Percentiles rank a stretch among this genome's conserved stretches.
phyloP scores from a whole-genome alignment of 1,284 basidiomycete genomes.

The Fomitiporia mediterranea region DNA sequence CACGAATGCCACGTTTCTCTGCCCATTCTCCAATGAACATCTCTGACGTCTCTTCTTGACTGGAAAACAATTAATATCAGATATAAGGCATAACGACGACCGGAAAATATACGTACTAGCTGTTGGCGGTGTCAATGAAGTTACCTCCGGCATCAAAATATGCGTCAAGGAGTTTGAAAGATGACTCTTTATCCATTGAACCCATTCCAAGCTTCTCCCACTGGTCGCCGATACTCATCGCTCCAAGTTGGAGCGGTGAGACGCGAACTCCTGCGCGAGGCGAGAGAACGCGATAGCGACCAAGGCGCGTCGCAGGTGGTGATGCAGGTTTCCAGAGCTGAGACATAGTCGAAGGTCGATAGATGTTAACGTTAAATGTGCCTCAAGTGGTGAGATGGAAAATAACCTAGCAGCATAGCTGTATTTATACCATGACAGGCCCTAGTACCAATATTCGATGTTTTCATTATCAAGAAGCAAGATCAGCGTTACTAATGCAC shows the following conservation, averaged over 20 bases:
- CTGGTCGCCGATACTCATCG: constrained; percentile 39
- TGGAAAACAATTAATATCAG: constrained; percentile 12
- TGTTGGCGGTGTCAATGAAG: constrained; percentile 18
- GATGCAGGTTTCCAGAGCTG: constrained; percentile 6
- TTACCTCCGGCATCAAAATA: constrained; percentile 30
- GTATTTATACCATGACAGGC: not conserved
- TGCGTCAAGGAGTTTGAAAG: constrained; percentile 32
- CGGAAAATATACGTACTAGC: constrained; percentile 4
- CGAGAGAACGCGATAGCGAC: constrained; percentile 15
- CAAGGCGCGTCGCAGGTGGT: constrained; percentile 6
- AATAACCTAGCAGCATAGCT: not conserved
- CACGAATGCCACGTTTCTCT: constrained; percentile 37
- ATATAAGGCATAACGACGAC: not conserved
- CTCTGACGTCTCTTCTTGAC: constrained; percentile 40
- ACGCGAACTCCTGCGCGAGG: constrained; percentile 31
- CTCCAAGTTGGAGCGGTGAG: constrained; percentile 44
- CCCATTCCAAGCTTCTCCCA: constrained; percentile 30
- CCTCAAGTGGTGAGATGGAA: not conserved
- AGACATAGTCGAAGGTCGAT: not conserved
- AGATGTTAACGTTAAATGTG: not conserved
- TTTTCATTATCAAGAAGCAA: not conserved
- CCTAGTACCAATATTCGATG: not conserved
- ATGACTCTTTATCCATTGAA: constrained; percentile 28
- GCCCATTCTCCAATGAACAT: constrained; percentile 45
- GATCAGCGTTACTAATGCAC: not conserved